Conservation (phyloP, 768 basidiomycete genomes). For the Podaxis sp. region DNA sequence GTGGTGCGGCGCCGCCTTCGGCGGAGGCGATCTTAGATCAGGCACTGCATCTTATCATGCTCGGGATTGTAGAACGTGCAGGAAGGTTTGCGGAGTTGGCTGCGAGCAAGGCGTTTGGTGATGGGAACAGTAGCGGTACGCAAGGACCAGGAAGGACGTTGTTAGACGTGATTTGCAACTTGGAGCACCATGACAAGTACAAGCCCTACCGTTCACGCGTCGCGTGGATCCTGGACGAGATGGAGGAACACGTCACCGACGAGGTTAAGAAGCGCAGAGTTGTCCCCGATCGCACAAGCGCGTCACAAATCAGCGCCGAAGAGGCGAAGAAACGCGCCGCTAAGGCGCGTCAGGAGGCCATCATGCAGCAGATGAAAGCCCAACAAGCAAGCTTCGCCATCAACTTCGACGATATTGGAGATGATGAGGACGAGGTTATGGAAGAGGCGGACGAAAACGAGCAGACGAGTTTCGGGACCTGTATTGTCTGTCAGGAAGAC, state of each 20-base stretch:
- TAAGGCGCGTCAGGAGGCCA: slow-evolving; percentile 86
- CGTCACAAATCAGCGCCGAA: slow-evolving; percentile 46
- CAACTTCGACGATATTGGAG: slow-evolving; percentile 71
- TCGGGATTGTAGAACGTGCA: slow-evolving; percentile 74
- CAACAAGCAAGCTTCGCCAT: slow-evolving; percentile 86
- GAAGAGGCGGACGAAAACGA: slow-evolving; percentile 45
- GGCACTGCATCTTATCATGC: slow-evolving; percentile 80
- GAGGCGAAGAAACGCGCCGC: slow-evolving; percentile 79
- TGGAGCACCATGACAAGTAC: slow-evolving; percentile 79
- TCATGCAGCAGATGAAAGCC: slow-evolving; percentile 95
- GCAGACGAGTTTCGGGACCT: slow-evolving; percentile 70
- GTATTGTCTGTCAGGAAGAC: slow-evolving; percentile 98
- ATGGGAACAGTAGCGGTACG: slow-evolving; percentile 30
- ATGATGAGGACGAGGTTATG: slow-evolving; percentile 67
- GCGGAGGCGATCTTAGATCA: slow-evolving; percentile 94
- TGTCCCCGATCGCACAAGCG: slow-evolving; percentile 31
- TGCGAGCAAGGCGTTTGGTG: slow-evolving; percentile 45
- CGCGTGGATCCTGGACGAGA: slow-evolving; percentile 69
- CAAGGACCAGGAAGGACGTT: slow-evolving; percentile 54
- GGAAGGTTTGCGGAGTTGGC: slow-evolving; percentile 60
- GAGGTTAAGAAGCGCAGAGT: slow-evolving; percentile 53
- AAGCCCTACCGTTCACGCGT: slow-evolving; percentile 69
- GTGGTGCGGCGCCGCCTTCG: slow-evolving; percentile 59
- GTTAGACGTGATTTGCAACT: slow-evolving; percentile 66
- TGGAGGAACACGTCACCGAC: slow-evolving; percentile 54